These are phyloP conservation scores for Scheffersomyces insectosa DNA, from an alignment of 1,139 yeast species.

Conservation along the genomic window DNA sequence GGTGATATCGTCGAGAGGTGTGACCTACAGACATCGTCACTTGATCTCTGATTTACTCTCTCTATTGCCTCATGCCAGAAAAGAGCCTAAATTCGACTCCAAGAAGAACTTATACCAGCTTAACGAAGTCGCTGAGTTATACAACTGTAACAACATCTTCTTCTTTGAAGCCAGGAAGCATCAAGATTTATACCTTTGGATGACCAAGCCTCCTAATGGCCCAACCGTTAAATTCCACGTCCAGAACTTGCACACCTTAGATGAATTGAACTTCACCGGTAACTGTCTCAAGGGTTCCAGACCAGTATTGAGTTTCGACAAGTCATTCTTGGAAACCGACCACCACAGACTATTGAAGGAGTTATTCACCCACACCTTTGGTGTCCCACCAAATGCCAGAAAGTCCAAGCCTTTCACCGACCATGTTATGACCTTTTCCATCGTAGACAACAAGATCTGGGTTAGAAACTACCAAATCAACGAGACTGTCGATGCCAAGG, in stretches of 20 bases:
- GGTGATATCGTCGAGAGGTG: conserved; percentile 91
- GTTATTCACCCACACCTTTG: conserved; percentile 80
- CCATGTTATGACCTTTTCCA: conserved; percentile 89
- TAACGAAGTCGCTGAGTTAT: conserved; percentile 93
- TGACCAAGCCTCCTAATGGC: conserved; percentile 96
- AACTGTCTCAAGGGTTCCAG: conserved; percentile 95
- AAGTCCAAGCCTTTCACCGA: conserved; percentile 93
- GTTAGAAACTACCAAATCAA: conserved; percentile 90
- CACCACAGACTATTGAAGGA: conserved; percentile 82
- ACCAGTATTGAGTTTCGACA: conserved; percentile 90
- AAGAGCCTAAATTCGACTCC: conserved; percentile 93
- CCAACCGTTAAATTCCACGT: conserved; percentile 93
- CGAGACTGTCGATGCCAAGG: conserved; percentile 62
- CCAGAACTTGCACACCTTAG: conserved; percentile 94
- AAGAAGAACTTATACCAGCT: conserved; percentile 86
- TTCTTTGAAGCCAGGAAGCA: conserved; percentile 97
- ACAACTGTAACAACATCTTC: conserved; percentile 93
- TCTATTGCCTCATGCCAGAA: conserved; percentile 91
- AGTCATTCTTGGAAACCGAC: conserved; percentile 56
- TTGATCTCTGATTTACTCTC: conserved; percentile 77
- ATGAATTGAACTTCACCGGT: conserved; percentile 94
- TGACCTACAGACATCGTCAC: conserved; percentile 93
- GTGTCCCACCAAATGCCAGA: conserved; percentile 96
- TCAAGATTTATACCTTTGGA: conserved; percentile 91
- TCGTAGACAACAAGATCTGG: conserved; percentile 95